Percentiles rank a stretch among this genome's conserved stretches.
These are phyloP conservation scores for Geum urbanum DNA, from an alignment of 306 rosid species.

Conservation along the genomic window DNA sequence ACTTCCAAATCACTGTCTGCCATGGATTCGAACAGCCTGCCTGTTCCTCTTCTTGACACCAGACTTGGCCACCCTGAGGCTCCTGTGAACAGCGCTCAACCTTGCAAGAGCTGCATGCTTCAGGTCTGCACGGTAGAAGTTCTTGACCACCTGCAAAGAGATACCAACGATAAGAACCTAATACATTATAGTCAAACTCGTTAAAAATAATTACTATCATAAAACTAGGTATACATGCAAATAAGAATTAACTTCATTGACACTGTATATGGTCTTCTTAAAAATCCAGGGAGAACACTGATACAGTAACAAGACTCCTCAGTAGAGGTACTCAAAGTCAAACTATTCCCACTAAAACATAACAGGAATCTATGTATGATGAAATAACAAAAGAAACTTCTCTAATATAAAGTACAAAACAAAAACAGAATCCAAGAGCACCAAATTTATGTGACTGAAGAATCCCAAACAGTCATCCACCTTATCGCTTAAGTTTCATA, in stretches of 20 bases:
- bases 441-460: constrained; percentile 50
- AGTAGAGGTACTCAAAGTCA: neutral
- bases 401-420: neutral
- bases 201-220: neutral
- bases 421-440: constrained; percentile 69
- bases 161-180: neutral
- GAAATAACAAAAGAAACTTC: neutral
- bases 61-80: constrained; percentile 86
- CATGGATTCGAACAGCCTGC: constrained; percentile 44
- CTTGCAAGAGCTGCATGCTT: constrained; percentile 85
- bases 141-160: constrained; percentile 47
- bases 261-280: constrained; percentile 25
- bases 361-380: neutral
- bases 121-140: constrained; percentile 81
- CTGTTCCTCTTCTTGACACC: constrained; percentile 94
- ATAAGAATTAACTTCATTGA: constrained; percentile 48
- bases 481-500: constrained; percentile 37
- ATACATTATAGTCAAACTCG: neutral
- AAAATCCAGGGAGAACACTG: constrained; percentile 27
- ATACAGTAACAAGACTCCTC: neutral
- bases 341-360: neutral
- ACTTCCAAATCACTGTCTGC: constrained; percentile 29
- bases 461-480: constrained; percentile 28
- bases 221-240: neutral
- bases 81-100: constrained; percentile 80